Base-by-base conservation (phyloP, 1,139 yeast species). In the Taphrina betulina region DNA sequence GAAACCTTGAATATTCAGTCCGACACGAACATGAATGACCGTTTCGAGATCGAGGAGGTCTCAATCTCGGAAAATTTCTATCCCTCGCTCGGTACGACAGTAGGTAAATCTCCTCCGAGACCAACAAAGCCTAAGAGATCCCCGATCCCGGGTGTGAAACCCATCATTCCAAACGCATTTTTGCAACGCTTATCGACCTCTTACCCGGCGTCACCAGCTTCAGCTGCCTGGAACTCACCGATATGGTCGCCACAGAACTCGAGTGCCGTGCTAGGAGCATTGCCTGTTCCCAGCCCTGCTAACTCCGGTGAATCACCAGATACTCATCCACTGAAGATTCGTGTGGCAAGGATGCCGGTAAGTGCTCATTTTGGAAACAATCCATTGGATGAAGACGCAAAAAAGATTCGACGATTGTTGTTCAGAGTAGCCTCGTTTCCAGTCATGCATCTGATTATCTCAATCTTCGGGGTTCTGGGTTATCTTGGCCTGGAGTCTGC, bases 291-390 rank as follows among this genome's bases (percentile, higher is more conserved):
- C n/a, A 12, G 5, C 2, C 28, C 33, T n/a, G n/a, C n/a, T n/a
- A n/a, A n/a, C n/a, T n/a, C n/a, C n/a, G n/a, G n/a, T n/a, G n/a
- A n/a, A n/a, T n/a, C n/a, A n/a, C 31, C n/a, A 29, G 14, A 40
- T n/a, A 40, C 24, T 7, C 16, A 26, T 12, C 26, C 38, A n/a
- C 53, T 43, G 24, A 40, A 40, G 23, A 10, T 50, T 14, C 29
- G 40, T 5, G 46, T 50, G 23, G 54, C 54, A 22, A 19, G 54
- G 17, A 23, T 50, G 24, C 54, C 54, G 20, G 23, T 41, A 5
- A 19, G 40, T n/a, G 40, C 46, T 5, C 35, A 50, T 29, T 33
- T 50, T 31, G 54, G 54, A n/a, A 22, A 23, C 5, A 37, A 50
- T 26, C 54, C 54, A 5, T 40, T 37, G 20, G 37, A 28, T 10